phyloP scores from a whole-genome alignment of 2,329 filamentous ascomycete genomes.

The Hirsutella minnesotensis region DNA sequence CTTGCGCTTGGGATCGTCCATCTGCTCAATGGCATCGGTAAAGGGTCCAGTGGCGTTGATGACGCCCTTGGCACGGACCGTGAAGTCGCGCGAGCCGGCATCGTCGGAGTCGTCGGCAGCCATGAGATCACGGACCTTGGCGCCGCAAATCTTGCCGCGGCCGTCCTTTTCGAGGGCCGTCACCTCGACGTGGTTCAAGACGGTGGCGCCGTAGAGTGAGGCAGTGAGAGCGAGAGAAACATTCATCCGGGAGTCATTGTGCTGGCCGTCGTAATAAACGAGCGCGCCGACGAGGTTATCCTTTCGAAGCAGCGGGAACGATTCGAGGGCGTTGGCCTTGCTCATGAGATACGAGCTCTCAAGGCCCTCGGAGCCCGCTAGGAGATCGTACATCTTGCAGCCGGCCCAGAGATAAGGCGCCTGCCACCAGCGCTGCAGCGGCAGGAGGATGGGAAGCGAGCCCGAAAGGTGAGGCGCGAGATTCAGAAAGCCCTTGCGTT shows the following conservation, averaged over 20 bases:
- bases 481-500: conserved; percentile 73
- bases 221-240: conserved; percentile 72
- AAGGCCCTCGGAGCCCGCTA: conserved; percentile 72
- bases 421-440: conserved; percentile 74
- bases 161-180: conserved; percentile 62
- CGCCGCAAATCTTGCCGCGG: conserved; percentile 57
- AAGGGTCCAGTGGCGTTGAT: conserved; percentile 81
- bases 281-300: conserved; percentile 64
- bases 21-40: conserved; percentile 66
- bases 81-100: conserved; percentile 46
- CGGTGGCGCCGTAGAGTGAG: conserved; percentile 65
- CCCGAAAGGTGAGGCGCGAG: conserved; percentile 71
- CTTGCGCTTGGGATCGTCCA: conserved; percentile 58
- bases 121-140: conserved; percentile 41
- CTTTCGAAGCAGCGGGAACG: conserved; percentile 67
- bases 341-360: conserved; percentile 75
- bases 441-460: conserved; percentile 77
- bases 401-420: conserved; percentile 61
- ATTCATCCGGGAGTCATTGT: conserved; percentile 84
- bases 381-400: conserved; percentile 68
- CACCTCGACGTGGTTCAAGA: conserved; percentile 74
- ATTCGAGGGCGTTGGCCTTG: conserved; percentile 63
- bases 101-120: conserved; percentile 40
- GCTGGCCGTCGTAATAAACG: conserved; percentile 79
- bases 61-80: conserved; percentile 66